phyloP scores from a whole-genome alignment of 306 rosid genomes.

The Cicer arietinum region DNA sequence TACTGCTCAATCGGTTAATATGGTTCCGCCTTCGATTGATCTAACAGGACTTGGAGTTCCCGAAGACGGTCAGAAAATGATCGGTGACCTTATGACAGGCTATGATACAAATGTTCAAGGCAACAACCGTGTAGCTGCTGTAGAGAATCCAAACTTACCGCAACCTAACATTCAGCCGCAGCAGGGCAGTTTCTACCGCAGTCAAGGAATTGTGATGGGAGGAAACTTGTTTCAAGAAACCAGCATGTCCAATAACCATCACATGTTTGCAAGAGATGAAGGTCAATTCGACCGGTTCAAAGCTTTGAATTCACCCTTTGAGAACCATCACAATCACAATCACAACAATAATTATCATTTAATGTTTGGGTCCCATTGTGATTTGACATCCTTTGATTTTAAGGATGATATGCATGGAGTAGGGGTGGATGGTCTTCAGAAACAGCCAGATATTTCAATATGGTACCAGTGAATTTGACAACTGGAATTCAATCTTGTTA shows the following conservation, averaged over 20 bases:
- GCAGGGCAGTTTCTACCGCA: slow-evolving; percentile 45
- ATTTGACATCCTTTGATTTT: slow-evolving; percentile 59
- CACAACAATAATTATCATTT: slow-evolving; percentile 46
- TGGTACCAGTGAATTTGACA: slow-evolving; percentile 62
- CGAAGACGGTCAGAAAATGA: slow-evolving; percentile 65
- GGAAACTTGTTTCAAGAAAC: slow-evolving; percentile 55
- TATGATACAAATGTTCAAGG: slow-evolving; percentile 61
- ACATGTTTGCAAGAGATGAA: slow-evolving; percentile 52
- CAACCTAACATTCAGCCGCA: slow-evolving; percentile 51
- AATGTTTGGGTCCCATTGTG: slow-evolving; percentile 62
- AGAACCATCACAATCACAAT: slow-evolving; percentile 49
- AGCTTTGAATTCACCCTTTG: slow-evolving; percentile 56
- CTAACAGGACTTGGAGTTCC: slow-evolving; percentile 64
- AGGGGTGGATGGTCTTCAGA: slow-evolving; percentile 52
- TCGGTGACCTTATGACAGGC: slow-evolving; percentile 62
- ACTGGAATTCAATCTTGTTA: not conserved
- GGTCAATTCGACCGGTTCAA: slow-evolving; percentile 56
- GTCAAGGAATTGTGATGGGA: slow-evolving; percentile 55
- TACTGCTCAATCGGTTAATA: slow-evolving; percentile 46
- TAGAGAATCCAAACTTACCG: slow-evolving; percentile 46
- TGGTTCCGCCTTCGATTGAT: slow-evolving; percentile 52
- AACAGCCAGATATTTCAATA: slow-evolving; percentile 55
- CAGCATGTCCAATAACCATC: slow-evolving; percentile 48
- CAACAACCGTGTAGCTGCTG: slow-evolving; percentile 30
- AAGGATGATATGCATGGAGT: slow-evolving; percentile 59